Percentiles rank a stretch among this genome's conserved stretches.
Conservation (phyloP, 257 asterid species). For the Linderniella brevidens region DNA sequence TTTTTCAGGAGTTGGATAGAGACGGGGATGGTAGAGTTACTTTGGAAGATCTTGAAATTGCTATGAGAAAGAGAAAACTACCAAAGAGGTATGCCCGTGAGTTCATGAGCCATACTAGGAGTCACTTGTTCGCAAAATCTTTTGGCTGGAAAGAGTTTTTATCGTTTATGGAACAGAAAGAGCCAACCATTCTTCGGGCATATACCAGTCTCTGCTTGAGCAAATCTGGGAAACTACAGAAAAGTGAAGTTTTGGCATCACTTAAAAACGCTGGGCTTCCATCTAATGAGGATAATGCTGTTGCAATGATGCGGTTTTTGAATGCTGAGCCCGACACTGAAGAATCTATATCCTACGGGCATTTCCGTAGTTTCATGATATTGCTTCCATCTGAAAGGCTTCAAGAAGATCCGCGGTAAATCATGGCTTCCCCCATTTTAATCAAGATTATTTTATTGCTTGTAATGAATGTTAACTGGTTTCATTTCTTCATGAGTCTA, state of each 20-base stretch:
- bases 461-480: too few species aligned
- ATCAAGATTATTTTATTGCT: too few species aligned
- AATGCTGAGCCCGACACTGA: constrained; percentile 51
- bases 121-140: constrained; percentile 81
- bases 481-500: too few species aligned
- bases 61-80: constrained; percentile 84
- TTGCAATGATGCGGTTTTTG: constrained; percentile 98
- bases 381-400: constrained; percentile 93
- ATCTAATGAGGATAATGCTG: constrained; percentile 95
- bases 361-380: constrained; percentile 91
- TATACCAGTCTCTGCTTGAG: constrained; percentile 94
- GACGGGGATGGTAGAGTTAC: constrained; percentile 97
- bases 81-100: constrained; percentile 90
- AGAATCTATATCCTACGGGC: constrained; percentile 96
- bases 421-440: too few species aligned
- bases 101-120: constrained; percentile 78
- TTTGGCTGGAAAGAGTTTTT: constrained; percentile 97
- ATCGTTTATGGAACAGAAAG: constrained; percentile 96
- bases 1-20: constrained; percentile 90
- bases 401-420: constrained; percentile 96
- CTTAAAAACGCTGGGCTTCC: constrained; percentile 91
- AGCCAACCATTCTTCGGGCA: constrained; percentile 93
- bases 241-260: constrained; percentile 84
- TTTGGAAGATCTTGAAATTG: constrained; percentile 93
- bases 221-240: constrained; percentile 89